A percentile compares a stretch with the other conserved stretches of the same genome.
Evolutionary conservation across 2,329 filamentous ascomycete species (phyloP).

Genomic region (Scedosporium dehoogii): DNA sequence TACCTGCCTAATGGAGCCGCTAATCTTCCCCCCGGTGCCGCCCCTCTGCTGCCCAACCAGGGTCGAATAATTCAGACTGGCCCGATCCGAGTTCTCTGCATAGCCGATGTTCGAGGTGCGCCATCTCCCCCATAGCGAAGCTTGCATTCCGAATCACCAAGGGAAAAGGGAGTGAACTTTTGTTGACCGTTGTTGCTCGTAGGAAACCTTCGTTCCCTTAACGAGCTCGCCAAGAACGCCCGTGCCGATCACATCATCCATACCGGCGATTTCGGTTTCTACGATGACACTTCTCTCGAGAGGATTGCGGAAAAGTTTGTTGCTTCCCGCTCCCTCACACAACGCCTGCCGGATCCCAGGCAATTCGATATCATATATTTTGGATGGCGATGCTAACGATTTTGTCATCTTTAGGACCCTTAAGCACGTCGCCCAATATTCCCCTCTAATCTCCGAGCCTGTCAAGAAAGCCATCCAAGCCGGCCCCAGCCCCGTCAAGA

Average conservation of each 20-base stretch:
- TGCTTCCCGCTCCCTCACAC: not conserved
- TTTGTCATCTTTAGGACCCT: constrained; percentile 55
- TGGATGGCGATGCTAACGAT: constrained; percentile 4
- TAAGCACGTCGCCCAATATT: constrained; percentile 98
- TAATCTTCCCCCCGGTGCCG: constrained; percentile 41
- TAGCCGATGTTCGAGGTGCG: constrained; percentile 63
- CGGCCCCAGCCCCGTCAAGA: constrained; percentile 71
- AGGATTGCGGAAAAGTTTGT: constrained; percentile 94
- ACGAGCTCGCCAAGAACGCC: constrained; percentile 90
- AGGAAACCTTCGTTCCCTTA: constrained; percentile 94
- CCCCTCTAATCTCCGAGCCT: constrained; percentile 76
- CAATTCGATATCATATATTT: not conserved
- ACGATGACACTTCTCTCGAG: constrained; percentile 90
- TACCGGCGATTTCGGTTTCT: constrained; percentile 98
- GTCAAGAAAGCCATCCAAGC: constrained; percentile 59
- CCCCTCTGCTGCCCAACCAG: constrained; percentile 57
- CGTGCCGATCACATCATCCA: constrained; percentile 97
- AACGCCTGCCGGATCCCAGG: not conserved
- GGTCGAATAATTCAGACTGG: constrained; percentile 57
- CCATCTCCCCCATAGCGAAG: not conserved
- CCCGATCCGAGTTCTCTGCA: constrained; percentile 57
- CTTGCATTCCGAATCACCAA: not conserved
- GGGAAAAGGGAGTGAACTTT: not conserved
- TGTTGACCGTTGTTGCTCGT: constrained; percentile 11
- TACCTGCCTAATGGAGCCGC: constrained; percentile 54